A percentile compares a stretch with the other conserved stretches of the same genome.
phyloP scores from a whole-genome alignment of 768 basidiomycete genomes.

The Hortiboletus campestris region DNA sequence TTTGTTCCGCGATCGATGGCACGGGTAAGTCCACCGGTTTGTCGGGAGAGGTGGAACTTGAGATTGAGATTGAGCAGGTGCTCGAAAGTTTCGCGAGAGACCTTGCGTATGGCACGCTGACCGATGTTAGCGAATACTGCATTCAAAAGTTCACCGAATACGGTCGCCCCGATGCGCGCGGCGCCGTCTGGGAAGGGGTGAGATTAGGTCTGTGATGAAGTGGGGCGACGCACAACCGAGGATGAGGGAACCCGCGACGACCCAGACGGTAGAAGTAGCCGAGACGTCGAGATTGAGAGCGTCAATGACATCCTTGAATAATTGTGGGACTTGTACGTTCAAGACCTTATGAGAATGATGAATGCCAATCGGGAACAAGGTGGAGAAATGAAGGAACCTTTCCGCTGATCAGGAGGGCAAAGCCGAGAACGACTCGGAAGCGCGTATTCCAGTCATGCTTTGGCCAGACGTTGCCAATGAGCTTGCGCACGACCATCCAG shows the following conservation, averaged over 20 bases:
- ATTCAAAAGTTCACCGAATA: constrained; percentile 90
- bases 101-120: constrained; percentile 90
- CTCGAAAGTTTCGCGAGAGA: constrained; percentile 93
- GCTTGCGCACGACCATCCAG: constrained; percentile 79
- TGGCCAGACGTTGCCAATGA: constrained; percentile 94
- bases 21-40: constrained; percentile 93
- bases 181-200: constrained; percentile 64
- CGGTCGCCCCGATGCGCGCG: constrained; percentile 84
- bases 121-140: constrained; percentile 96
- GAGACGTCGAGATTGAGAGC: constrained; percentile 82
- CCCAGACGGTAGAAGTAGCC: constrained; percentile 77
- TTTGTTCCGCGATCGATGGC: constrained; percentile 98
- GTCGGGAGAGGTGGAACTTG: constrained; percentile 87
- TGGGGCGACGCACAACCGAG: constrained; percentile 72
- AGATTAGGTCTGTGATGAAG: background rate
- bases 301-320: constrained; percentile 93
- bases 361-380: background rate
- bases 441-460: constrained; percentile 80
- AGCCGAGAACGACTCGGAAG: constrained; percentile 76
- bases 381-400: constrained; percentile 55
- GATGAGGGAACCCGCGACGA: constrained; percentile 86
- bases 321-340: constrained; percentile 96
- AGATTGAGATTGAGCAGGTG: constrained; percentile 90
- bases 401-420: constrained; percentile 74
- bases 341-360: constrained; percentile 55